These are phyloP conservation scores for Aureobasidium melanogenum DNA, from an alignment of 2,329 filamentous ascomycete species.

Conservation along the genomic window DNA sequence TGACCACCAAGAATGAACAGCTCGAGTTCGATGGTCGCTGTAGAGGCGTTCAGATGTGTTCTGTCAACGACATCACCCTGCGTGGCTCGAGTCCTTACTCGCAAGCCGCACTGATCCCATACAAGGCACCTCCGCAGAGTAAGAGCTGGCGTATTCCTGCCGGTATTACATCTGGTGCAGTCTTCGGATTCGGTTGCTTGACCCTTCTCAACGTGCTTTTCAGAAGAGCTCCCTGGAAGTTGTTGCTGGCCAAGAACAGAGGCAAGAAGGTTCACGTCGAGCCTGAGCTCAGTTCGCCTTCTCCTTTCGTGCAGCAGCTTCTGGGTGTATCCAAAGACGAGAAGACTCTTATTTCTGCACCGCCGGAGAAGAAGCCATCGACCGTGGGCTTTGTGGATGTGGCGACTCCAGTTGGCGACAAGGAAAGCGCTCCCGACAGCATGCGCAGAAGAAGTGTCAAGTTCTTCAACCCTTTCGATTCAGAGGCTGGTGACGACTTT, in stretches of 20 bases:
- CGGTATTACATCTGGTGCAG: background rate
- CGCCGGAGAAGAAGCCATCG: background rate
- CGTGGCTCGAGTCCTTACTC: background rate
- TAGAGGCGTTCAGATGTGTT: background rate
- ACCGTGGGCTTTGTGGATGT: background rate
- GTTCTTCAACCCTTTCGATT: constrained; percentile 2
- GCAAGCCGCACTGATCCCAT: background rate
- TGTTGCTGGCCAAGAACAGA: background rate
- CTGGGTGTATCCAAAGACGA: background rate
- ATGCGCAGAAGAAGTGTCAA: constrained; percentile 5
- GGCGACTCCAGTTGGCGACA: background rate
- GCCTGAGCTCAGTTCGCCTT: background rate
- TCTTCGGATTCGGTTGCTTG: background rate
- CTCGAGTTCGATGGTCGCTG: background rate
- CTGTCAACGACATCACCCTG: background rate
- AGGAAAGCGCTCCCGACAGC: background rate
- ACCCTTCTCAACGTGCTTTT: constrained; percentile 5
- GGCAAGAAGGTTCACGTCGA: background rate
- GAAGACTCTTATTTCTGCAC: background rate
- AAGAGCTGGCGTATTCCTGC: background rate
- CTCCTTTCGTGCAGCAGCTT: background rate
- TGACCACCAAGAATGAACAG: constrained; percentile 22
- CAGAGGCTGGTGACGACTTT: background rate
- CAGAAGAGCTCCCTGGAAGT: constrained; percentile 11
- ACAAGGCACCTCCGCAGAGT: background rate